Evolutionary conservation across 2,329 filamentous ascomycete genomes (phyloP).

Genomic region (Exophiala mesophila): DNA sequence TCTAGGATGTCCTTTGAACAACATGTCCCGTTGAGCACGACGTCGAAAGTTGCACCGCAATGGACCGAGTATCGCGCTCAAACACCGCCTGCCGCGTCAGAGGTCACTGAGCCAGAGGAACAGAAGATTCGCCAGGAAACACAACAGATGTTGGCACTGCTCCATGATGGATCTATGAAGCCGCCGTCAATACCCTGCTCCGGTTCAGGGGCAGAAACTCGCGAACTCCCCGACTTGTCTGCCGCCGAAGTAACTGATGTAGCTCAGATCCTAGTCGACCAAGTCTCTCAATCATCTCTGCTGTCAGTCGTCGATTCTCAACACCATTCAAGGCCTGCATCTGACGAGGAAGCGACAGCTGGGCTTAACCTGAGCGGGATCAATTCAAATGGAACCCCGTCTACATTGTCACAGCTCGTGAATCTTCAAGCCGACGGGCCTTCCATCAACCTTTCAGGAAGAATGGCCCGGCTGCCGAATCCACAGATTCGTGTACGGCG

Average conservation of each 20-base stretch:
- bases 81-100: constrained; percentile 3
- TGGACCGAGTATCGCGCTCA: constrained; percentile 18
- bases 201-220: neutral
- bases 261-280: constrained; percentile 23
- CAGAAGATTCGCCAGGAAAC: constrained; percentile 9
- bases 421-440: constrained; percentile 21
- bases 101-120: constrained; percentile 9
- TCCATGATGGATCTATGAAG: constrained; percentile 8
- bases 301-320: constrained; percentile 5
- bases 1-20: neutral
- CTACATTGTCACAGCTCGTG: constrained; percentile 15
- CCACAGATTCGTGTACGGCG: constrained; percentile 53
- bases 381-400: constrained; percentile 12
- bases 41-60: constrained; percentile 3
- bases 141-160: constrained; percentile 10
- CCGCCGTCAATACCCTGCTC: constrained; percentile 9
- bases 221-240: neutral
- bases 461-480: constrained; percentile 39
- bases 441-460: constrained; percentile 29
- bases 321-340: too few species aligned
- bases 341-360: constrained; percentile 36
- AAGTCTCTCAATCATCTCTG: constrained; percentile 41
- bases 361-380: constrained; percentile 36
- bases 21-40: neutral
- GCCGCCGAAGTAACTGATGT: constrained; percentile 9